These are phyloP conservation scores for Nannizzia gypsea DNA, from an alignment of 2,329 filamentous ascomycete species.

Conservation along the genomic window DNA sequence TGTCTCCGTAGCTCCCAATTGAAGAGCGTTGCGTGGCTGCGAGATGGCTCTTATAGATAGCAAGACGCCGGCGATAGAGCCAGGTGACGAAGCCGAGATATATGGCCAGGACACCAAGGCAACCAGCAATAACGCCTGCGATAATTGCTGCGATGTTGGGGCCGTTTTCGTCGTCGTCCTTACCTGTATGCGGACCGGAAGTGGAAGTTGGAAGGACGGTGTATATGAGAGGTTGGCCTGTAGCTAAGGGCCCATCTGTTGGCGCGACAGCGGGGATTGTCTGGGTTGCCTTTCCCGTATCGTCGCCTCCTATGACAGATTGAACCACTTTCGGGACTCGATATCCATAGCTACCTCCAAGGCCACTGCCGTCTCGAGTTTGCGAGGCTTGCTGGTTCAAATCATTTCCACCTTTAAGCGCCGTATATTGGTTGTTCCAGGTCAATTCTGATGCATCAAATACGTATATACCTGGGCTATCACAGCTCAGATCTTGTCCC, in stretches of 20 bases:
- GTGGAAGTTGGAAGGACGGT: constrained; percentile 39
- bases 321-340: constrained; percentile 54
- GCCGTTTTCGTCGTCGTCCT: constrained; percentile 21
- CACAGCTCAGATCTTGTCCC: constrained; percentile 49
- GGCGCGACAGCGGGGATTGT: constrained; percentile 52
- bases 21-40: constrained; percentile 50
- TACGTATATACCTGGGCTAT: constrained; percentile 58
- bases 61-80: constrained; percentile 60
- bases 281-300: constrained; percentile 56
- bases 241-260: constrained; percentile 58
- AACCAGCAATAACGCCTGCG: constrained; percentile 52
- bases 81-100: constrained; percentile 69
- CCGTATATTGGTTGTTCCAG: constrained; percentile 62
- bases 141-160: constrained; percentile 45
- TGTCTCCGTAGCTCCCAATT: constrained; percentile 26
- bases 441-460: constrained; percentile 60
- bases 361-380: constrained; percentile 42
- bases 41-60: constrained; percentile 58
- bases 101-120: constrained; percentile 52
- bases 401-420: constrained; percentile 42
- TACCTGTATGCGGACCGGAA: not conserved
- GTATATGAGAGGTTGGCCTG: constrained; percentile 57
- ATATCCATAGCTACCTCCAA: constrained; percentile 54
- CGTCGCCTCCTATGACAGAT: constrained; percentile 55
- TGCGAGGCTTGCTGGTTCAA: constrained; percentile 44